These are phyloP conservation scores for Gossypium trilobum DNA, from an alignment of 441 rosid genomes.

Conservation along the genomic window DNA sequence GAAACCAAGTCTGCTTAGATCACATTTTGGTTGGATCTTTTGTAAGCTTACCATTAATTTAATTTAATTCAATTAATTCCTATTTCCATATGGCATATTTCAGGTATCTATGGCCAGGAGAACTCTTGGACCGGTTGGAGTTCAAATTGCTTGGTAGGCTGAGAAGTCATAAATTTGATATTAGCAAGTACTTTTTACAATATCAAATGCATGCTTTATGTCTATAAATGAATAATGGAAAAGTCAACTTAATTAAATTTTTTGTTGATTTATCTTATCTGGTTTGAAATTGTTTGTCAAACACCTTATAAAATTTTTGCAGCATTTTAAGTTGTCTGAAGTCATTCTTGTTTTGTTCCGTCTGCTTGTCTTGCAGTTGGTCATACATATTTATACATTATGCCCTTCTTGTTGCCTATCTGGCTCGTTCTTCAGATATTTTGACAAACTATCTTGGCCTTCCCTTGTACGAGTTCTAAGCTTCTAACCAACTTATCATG, in stretches of 20 bases:
- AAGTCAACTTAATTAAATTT: not conserved
- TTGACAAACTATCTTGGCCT: conserved; percentile 62
- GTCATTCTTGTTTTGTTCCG: conserved; percentile 7
- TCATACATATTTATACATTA: conserved; percentile 80
- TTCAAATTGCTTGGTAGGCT: conserved; percentile 73
- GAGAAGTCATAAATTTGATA: conserved; percentile 2
- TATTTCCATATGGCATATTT: conserved; percentile 17
- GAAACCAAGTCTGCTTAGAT: not conserved
- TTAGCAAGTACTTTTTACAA: conserved; percentile 7
- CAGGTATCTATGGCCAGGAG: conserved; percentile 90
- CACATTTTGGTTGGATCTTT: too few species aligned
- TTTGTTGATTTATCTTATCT: not conserved
- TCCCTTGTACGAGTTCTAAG: conserved; percentile 46
- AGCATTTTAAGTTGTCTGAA: not conserved
- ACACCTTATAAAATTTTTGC: not conserved
- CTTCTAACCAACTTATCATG: not conserved
- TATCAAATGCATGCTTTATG: not conserved
- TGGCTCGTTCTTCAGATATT: conserved; percentile 91
- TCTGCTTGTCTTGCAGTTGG: conserved; percentile 58
- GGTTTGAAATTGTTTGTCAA: not conserved
- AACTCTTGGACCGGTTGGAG: conserved; percentile 72
- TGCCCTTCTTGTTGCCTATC: conserved; percentile 79
- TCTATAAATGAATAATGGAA: not conserved
- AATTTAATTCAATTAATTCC: not conserved
- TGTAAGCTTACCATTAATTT: too few species aligned